These are phyloP conservation scores for Aspergillus piperis DNA, from an alignment of 2,329 filamentous ascomycete genomes.

Conservation along the genomic window DNA sequence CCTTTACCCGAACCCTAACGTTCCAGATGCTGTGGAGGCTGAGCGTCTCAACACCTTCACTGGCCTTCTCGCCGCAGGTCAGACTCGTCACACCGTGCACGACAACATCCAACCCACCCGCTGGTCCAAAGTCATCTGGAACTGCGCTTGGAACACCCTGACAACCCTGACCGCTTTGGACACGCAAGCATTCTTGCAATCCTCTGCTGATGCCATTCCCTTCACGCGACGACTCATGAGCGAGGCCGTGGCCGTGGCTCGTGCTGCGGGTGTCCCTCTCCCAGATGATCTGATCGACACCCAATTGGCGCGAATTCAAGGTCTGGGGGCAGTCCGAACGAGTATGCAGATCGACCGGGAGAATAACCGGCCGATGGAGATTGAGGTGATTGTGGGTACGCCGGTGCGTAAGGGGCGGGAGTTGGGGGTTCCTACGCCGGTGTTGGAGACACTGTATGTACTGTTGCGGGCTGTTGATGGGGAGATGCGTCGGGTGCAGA, in stretches of 20 bases:
- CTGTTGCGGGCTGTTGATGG: slow-evolving; percentile 32
- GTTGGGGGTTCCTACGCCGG: slow-evolving; percentile 42
- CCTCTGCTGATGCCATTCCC: slow-evolving; percentile 41
- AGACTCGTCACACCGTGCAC: slow-evolving; percentile 41
- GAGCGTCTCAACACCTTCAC: slow-evolving; percentile 45
- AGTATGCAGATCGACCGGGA: slow-evolving; percentile 51
- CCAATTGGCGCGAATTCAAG: slow-evolving; percentile 42
- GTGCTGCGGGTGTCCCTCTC: slow-evolving; percentile 41
- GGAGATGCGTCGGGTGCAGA: slow-evolving; percentile 9
- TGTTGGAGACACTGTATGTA: slow-evolving; percentile 43
- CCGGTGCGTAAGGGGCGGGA: slow-evolving; percentile 44
- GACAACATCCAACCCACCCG: slow-evolving; percentile 41
- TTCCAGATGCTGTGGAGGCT: not conserved
- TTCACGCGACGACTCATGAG: slow-evolving; percentile 45
- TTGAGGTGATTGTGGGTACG: slow-evolving; percentile 51
- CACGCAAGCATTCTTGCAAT: slow-evolving; percentile 46
- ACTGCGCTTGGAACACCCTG: slow-evolving; percentile 44
- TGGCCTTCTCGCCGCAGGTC: slow-evolving; percentile 43
- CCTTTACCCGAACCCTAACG: slow-evolving; percentile 46
- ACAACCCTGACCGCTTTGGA: slow-evolving; percentile 48
- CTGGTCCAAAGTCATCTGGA: slow-evolving; percentile 48
- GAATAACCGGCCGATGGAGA: slow-evolving; percentile 46
- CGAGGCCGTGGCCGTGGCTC: slow-evolving; percentile 47
- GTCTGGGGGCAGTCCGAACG: slow-evolving; percentile 44
- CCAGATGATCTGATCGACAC: slow-evolving; percentile 40